Evolutionary conservation across 805 yeast genomes (phyloP).

Genomic region (Suhomyces sp.): DNA sequence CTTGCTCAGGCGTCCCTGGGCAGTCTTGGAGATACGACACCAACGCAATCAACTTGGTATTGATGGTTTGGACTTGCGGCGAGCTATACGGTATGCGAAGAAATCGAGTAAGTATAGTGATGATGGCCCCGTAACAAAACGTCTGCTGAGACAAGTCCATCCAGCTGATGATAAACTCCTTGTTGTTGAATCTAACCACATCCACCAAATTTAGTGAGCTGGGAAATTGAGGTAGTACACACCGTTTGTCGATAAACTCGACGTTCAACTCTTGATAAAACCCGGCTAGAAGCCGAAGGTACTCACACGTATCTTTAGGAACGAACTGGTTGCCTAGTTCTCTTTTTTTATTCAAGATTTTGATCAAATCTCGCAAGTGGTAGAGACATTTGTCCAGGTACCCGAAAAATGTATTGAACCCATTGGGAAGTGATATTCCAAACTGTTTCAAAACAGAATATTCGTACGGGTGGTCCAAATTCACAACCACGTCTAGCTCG

Average conservation of each 20-base stretch:
- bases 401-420: constrained; percentile 49
- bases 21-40: constrained; percentile 10
- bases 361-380: constrained; percentile 38
- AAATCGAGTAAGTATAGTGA: constrained; percentile 15
- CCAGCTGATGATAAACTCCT: constrained; percentile 14
- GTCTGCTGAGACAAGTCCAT: constrained; percentile 19
- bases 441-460: constrained; percentile 31
- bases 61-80: constrained; percentile 17
- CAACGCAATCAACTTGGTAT: constrained; percentile 7
- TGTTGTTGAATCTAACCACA: constrained; percentile 2
- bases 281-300: constrained; percentile 17
- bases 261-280: constrained; percentile 10
- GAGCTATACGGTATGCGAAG: constrained; percentile 11
- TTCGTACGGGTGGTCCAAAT: constrained; percentile 28
- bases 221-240: constrained; percentile 3
- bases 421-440: constrained; percentile 40
- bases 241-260: constrained; percentile 12
- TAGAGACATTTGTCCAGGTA: constrained; percentile 39
- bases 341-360: constrained; percentile 27
- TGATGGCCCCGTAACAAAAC: constrained; percentile 14
- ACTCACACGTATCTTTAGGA: constrained; percentile 19
- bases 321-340: constrained; percentile 1
- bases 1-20: constrained; percentile 1
- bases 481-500: constrained; percentile 39
- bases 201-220: constrained; percentile 12